Base-by-base conservation (phyloP, 257 asterid species). In the Plectranthus barbatus region DNA sequence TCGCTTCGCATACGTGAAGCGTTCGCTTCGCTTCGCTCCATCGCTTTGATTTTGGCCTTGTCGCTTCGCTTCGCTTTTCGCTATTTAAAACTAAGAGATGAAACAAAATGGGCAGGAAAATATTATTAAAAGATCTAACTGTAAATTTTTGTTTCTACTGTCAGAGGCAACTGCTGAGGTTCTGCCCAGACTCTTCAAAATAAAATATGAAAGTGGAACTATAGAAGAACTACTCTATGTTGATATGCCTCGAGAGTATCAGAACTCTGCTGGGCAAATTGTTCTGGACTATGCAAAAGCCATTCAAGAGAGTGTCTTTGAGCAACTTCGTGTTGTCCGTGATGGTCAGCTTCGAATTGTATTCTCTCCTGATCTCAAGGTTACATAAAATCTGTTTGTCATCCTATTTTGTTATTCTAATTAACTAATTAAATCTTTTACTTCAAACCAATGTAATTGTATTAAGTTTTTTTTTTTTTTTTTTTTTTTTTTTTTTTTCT, bases 271-370 rank as follows among this genome's bases (percentile, higher is more conserved):
- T 3, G 97, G 97, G 41, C 97, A 90, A 60, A 90, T 90, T 58
- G 97, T 90, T 72, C 80, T 90, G 36, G 97, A 86, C 72, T 90
- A 87, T 51, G 97, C 97, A 40, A 93, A 93, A 76, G 99, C 99
- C 50, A 86, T 86, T 60, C 99, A 93, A 76, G 95, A 93, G 87
- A 90, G 97, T 64, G 95, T 93, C 61, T 93, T 93, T 64, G 99
- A 93, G 89, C 95, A 87, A 74, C 95, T 93, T 61, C 97, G 97
- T 14, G 99, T 93, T 66, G 99, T 93, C 66, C 97, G 97, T 77
- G 99, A 93, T 69, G 99, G 99, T 59, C 99, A 87, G 82, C 96
- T 93, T 61, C 90, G 99, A 31, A 80, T 93, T 42, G 96, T 90
- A 52, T 93, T 93, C 77, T 82, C 97, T 39, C 91, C 91, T 45